These are phyloP conservation scores for Penicillium decumbens DNA, from an alignment of 2,329 filamentous ascomycete genomes.

Conservation along the genomic window DNA sequence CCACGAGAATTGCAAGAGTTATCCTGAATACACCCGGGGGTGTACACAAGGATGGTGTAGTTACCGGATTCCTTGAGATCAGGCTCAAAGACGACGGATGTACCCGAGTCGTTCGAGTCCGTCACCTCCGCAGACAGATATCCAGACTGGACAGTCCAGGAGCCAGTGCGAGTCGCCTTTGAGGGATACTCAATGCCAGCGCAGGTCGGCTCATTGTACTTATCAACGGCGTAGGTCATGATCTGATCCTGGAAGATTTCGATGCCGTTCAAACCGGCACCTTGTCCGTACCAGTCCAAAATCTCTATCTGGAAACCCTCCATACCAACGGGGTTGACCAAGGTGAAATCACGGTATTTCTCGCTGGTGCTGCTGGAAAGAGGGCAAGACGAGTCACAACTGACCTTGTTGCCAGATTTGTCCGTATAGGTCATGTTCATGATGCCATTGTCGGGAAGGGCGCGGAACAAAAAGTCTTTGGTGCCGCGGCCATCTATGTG, in stretches of 20 bases:
- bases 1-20: slow-evolving; percentile 71
- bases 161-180: slow-evolving; percentile 63
- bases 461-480: slow-evolving; percentile 80
- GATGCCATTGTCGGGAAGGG: slow-evolving; percentile 81
- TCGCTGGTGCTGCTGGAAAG: slow-evolving; percentile 65
- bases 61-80: slow-evolving; percentile 85
- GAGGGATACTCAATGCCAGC: slow-evolving; percentile 62
- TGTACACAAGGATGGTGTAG: slow-evolving; percentile 87
- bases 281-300: slow-evolving; percentile 77
- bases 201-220: slow-evolving; percentile 86
- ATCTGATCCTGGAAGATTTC: slow-evolving; percentile 84
- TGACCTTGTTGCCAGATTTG: slow-evolving; percentile 59
- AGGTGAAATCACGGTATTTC: slow-evolving; percentile 80
- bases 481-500: slow-evolving; percentile 78
- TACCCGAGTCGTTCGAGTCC: slow-evolving; percentile 54
- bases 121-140: slow-evolving; percentile 69
- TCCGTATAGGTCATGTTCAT: slow-evolving; percentile 94
- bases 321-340: slow-evolving; percentile 87
- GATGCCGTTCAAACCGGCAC: slow-evolving; percentile 79
- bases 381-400: slow-evolving; percentile 80
- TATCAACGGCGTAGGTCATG: slow-evolving; percentile 74
- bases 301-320: slow-evolving; percentile 79
- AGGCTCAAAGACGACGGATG: slow-evolving; percentile 65
- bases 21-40: slow-evolving; percentile 82
- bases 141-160: slow-evolving; percentile 68